Evolutionary conservation across 1,284 basidiomycete species (phyloP).

Genomic region (Ceratobasidium sp.): DNA sequence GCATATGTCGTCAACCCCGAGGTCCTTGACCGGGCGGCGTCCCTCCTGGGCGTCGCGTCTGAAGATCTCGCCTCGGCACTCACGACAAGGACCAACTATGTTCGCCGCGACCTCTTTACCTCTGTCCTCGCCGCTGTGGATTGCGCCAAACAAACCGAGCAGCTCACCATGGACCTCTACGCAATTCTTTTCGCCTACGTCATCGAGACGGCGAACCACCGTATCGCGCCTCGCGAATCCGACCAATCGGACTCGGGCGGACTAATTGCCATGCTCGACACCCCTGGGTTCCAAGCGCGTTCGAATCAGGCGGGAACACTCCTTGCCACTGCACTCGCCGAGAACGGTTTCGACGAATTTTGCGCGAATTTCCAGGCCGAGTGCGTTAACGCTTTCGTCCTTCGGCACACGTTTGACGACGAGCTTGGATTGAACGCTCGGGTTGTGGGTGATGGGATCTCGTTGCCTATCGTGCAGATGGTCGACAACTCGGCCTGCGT

Average conservation of each 20-base stretch:
- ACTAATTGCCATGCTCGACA: constrained; percentile 83
- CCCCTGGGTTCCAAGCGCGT: constrained; percentile 86
- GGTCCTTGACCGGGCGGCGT: constrained; percentile 78
- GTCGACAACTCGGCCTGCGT: constrained; percentile 88
- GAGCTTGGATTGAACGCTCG: constrained; percentile 73
- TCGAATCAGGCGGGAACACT: constrained; percentile 63
- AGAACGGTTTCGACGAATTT: constrained; percentile 90
- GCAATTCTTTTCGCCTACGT: constrained; percentile 92
- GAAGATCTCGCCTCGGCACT: constrained; percentile 84
- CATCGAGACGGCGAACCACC: constrained; percentile 91
- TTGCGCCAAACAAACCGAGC: constrained; percentile 81
- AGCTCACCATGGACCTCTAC: constrained; percentile 86
- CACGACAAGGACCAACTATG: constrained; percentile 88
- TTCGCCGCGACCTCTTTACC: constrained; percentile 88
- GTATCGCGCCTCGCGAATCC: constrained; percentile 65
- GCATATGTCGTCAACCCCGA: constrained; percentile 65
- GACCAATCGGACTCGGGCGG: constrained; percentile 65
- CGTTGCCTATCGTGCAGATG: constrained; percentile 74
- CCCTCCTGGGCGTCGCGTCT: constrained; percentile 77
- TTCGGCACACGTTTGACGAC: constrained; percentile 83
- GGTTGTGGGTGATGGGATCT: constrained; percentile 76
- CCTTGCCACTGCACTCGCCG: constrained; percentile 80
- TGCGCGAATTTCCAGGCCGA: constrained; percentile 90
- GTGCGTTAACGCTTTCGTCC: constrained; percentile 82
- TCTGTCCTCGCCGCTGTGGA: constrained; percentile 82